A percentile compares a stretch with the other conserved stretches of the same genome.
Conservation (phyloP, 2,329 filamentous ascomycete species). For the Fusarium succisae region DNA sequence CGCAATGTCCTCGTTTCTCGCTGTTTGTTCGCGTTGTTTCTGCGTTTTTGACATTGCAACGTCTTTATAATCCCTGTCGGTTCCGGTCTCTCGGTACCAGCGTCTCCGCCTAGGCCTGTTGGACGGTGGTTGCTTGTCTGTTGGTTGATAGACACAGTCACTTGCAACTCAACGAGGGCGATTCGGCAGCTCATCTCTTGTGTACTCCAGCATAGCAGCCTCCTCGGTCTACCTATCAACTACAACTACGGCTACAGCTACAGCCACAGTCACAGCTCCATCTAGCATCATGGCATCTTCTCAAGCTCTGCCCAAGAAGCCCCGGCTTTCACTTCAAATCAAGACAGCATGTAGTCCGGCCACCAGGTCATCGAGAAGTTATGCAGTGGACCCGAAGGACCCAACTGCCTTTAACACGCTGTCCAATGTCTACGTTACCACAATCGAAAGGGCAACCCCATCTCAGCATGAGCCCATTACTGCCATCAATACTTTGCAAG, state of each 20-base stretch:
- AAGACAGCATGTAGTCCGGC: slow-evolving; percentile 54
- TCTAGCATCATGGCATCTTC: slow-evolving; percentile 49
- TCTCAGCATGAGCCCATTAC: slow-evolving; percentile 57
- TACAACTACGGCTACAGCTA: slow-evolving; percentile 8
- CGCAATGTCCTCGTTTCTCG: slow-evolving; percentile 39
- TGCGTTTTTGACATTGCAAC: slow-evolving; percentile 29
- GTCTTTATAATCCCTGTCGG: slow-evolving; percentile 39
- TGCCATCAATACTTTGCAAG: slow-evolving; percentile 57
- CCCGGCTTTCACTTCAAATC: slow-evolving; percentile 66
- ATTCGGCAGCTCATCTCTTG: slow-evolving; percentile 4
- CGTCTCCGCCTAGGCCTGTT: slow-evolving; percentile 26
- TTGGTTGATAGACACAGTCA: slow-evolving; percentile 28
- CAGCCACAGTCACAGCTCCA: neutral
- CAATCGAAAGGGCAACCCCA: slow-evolving; percentile 68
- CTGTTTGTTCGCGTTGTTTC: slow-evolving; percentile 31
- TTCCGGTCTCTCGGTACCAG: slow-evolving; percentile 38
- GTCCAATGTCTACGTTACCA: slow-evolving; percentile 71
- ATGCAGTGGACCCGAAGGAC: slow-evolving; percentile 62
- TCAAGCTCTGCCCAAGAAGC: slow-evolving; percentile 57
- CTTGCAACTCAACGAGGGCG: slow-evolving; percentile 5
- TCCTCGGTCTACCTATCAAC: neutral
- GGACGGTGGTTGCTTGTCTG: slow-evolving; percentile 28
- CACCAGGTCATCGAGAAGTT: slow-evolving; percentile 48
- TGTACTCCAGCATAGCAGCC: neutral
- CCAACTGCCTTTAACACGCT: slow-evolving; percentile 73